Conservation (phyloP, 139 green algal species). For the Klebsormidium nitens region DNA sequence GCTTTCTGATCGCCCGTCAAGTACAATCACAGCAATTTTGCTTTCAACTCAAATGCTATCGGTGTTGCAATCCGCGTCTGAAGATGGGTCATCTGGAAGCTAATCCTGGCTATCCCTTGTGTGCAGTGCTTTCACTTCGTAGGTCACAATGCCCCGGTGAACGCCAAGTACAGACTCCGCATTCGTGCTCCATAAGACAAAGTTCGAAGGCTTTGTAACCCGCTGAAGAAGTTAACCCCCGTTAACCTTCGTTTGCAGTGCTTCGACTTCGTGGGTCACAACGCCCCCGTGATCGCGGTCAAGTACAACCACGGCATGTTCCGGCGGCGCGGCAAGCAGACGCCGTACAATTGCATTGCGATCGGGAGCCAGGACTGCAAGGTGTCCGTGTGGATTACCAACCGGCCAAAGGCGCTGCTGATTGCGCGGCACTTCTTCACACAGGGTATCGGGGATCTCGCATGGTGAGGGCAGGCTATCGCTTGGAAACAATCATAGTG, state of each 20-base stretch:
- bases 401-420: constrained; percentile 32
- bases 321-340: background rate
- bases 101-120: too few species aligned
- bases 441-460: constrained; percentile 62
- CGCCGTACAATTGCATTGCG: constrained; percentile 46
- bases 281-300: constrained; percentile 54
- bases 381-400: constrained; percentile 54
- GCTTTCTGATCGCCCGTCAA: constrained; percentile 55
- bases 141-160: too few species aligned
- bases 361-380: constrained; percentile 59
- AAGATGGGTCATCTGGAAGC: too few species aligned
- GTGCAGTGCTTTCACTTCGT: too few species aligned
- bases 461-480: constrained; percentile 50
- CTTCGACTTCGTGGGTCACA: constrained; percentile 53
- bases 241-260: too few species aligned
- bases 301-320: constrained; percentile 69
- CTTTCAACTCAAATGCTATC: too few species aligned
- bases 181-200: too few species aligned
- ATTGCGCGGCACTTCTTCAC: constrained; percentile 39
- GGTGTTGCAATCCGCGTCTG: too few species aligned
- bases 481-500: background rate
- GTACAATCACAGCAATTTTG: too few species aligned
- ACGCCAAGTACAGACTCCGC: too few species aligned
- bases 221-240: too few species aligned
- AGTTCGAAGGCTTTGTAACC: too few species aligned